Base-by-base conservation (phyloP, 225 moss, liverwort and hornwort genomes). In the Bryum argenteum region DNA sequence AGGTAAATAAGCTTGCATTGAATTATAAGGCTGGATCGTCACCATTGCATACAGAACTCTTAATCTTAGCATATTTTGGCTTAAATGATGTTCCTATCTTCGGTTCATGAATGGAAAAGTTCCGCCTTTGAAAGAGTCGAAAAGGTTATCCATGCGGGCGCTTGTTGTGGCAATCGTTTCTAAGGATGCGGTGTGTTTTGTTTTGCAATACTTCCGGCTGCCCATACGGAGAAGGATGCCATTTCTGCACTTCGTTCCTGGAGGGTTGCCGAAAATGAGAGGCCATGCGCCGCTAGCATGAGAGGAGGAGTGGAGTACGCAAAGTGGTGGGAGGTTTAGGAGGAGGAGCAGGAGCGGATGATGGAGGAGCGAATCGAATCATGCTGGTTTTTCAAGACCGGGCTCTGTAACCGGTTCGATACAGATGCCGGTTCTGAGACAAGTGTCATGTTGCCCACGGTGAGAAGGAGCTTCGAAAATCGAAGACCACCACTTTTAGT, bases 381-480 rank as follows among this genome's bases (percentile, higher is more conserved):
- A 94, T 1, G 98, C 94, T 5, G 98, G 98, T 21, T 98, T n/a
- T n/a, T 98, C 22, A 98, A 94, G 69, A 98, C 98, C 12, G 80
- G 98, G 11, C 92, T 98, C 1, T 98, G 98, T 59, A 98, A 98
- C 56, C 88, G 94, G 6, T 98, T 89, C 4, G 98, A 94, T 37
- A 98, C 98, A 0, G 98, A 0, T 98, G 98, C 62, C 89, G 98
- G 0, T 98, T 94, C 79, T 91, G 92, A 8, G 98, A 98, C 58
- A 98, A 98, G 76, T 98, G 98, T 48, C 98, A 98, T 66, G 94
- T 98, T 22, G 98, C 98, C 21, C 98, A 98, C 44, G 98, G 98
- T 17, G 98, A 98, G 79, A 94, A 91, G 70, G 94, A 98, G 66
- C 90, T 98, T 28, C 88, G 98, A 14, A 98, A 98, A 70, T 70